Conservation (phyloP, 495 filamentous ascomycete species). For the Pseudoneurospora amorphoporcata region DNA sequence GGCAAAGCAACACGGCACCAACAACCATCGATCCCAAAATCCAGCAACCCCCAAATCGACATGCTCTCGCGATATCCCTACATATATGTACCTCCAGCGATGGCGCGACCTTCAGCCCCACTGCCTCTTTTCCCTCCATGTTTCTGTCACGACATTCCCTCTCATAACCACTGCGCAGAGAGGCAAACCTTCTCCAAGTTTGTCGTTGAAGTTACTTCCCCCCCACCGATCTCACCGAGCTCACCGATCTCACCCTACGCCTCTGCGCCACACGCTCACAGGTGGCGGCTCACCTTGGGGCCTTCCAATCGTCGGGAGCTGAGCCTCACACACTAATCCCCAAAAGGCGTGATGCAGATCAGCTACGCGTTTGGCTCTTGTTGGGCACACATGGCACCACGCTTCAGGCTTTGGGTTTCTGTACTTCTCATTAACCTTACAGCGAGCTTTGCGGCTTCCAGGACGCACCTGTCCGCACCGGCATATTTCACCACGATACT, state of each 20-base stretch:
- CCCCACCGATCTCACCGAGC: no score
- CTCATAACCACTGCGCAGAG: no score
- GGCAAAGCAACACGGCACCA: no score
- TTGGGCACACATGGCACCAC: not conserved
- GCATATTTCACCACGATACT: not conserved
- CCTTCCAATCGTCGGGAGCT: not conserved
- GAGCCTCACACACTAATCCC: not conserved
- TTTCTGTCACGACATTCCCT: no score
- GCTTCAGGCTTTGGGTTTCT: no score
- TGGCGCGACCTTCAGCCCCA: no score
- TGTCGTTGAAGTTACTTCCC: not conserved
- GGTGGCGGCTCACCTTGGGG: not conserved
- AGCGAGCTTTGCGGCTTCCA: not conserved
- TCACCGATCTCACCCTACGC: not conserved
- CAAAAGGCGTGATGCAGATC: not conserved
- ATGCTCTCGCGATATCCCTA: no score
- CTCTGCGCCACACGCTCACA: not conserved
- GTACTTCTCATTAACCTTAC: no score
- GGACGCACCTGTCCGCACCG: not conserved
- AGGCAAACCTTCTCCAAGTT: not conserved
- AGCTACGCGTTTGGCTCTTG: not conserved
- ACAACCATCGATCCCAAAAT: no score
- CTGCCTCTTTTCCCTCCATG: no score
- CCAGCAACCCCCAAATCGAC: no score
- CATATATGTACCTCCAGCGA: no score